Evolutionary conservation across 192 early-diverging fungal genomes (phyloP).

Genomic region (Pilaira anomala): DNA sequence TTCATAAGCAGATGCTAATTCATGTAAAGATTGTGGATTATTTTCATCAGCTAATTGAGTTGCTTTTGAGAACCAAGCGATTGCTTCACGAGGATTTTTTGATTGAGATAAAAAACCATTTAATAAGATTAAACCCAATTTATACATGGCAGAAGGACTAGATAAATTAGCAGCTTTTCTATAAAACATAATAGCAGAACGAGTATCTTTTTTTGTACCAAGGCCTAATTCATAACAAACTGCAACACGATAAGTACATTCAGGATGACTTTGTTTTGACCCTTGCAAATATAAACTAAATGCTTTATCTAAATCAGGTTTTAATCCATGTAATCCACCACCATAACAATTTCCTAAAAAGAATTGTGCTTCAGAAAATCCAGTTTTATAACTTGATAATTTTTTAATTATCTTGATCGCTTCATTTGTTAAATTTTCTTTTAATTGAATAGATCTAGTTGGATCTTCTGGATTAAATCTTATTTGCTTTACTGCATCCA

Average conservation of each 20-base stretch:
- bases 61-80: slow-evolving; percentile 93
- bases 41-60: slow-evolving; percentile 85
- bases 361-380: slow-evolving; percentile 89
- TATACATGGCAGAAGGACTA: slow-evolving; percentile 96
- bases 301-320: slow-evolving; percentile 82
- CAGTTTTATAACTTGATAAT: slow-evolving; percentile 66
- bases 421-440: slow-evolving; percentile 72
- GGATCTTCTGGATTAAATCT: slow-evolving; percentile 60
- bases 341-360: slow-evolving; percentile 89
- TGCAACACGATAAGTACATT: slow-evolving; percentile 89
- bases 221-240: slow-evolving; percentile 95
- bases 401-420: slow-evolving; percentile 86
- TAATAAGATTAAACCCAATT: slow-evolving; percentile 89
- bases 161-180: slow-evolving; percentile 87
- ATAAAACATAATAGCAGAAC: slow-evolving; percentile 86
- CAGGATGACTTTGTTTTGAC: slow-evolving; percentile 87
- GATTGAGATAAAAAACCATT: slow-evolving; percentile 77
- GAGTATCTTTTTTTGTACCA: slow-evolving; percentile 84
- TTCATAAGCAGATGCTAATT: slow-evolving; percentile 87
- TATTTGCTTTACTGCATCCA: slow-evolving; percentile 72
- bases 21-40: slow-evolving; percentile 91
- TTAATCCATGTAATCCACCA: slow-evolving; percentile 73
- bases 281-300: slow-evolving; percentile 91
- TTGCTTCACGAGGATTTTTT: slow-evolving; percentile 82
- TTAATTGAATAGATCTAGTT: slow-evolving; percentile 66